Evolutionary conservation across 148 eudicot species (phyloP).

Genomic region (Diospyros lotus): DNA sequence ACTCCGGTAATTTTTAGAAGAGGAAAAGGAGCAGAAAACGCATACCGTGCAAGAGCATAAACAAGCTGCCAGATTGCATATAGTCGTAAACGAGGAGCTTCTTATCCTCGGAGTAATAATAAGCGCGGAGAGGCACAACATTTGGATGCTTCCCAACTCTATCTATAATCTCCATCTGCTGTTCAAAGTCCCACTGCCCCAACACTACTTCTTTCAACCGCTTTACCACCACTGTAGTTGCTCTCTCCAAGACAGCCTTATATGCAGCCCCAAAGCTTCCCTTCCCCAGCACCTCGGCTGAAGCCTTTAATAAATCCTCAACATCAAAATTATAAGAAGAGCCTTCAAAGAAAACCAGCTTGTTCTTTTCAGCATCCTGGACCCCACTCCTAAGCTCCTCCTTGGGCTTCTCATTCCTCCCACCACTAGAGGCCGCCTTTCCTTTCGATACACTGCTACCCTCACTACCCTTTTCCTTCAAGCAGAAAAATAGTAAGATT

Average conservation of each 20-base stretch:
- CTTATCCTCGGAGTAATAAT: slow-evolving; percentile 55
- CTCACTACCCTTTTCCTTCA: slow-evolving; percentile 23
- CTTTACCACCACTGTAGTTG: slow-evolving; percentile 51
- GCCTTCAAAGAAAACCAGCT: slow-evolving; percentile 46
- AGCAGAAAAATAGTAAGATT: slow-evolving; percentile 16
- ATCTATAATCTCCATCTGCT: slow-evolving; percentile 49
- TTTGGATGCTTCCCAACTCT: slow-evolving; percentile 49
- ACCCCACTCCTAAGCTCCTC: slow-evolving; percentile 47
- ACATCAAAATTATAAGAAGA: slow-evolving; percentile 41
- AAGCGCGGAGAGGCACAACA: slow-evolving; percentile 45
- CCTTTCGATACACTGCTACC: slow-evolving; percentile 23
- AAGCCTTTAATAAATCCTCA: slow-evolving; percentile 52
- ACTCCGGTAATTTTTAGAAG: background rate
- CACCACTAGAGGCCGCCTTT: slow-evolving; percentile 21
- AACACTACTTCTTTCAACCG: slow-evolving; percentile 47
- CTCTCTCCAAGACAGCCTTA: slow-evolving; percentile 53
- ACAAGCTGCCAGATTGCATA: slow-evolving; percentile 39
- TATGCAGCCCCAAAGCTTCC: slow-evolving; percentile 53
- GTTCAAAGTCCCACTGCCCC: slow-evolving; percentile 46
- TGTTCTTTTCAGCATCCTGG: slow-evolving; percentile 42
- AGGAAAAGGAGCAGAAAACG: background rate
- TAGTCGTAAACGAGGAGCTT: slow-evolving; percentile 57
- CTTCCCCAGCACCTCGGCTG: slow-evolving; percentile 53
- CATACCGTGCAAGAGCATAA: slow-evolving; percentile 46
- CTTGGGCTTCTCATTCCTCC: slow-evolving; percentile 28